These are phyloP conservation scores for Capsella rubella DNA, from an alignment of 441 rosid genomes.

Conservation along the genomic window DNA sequence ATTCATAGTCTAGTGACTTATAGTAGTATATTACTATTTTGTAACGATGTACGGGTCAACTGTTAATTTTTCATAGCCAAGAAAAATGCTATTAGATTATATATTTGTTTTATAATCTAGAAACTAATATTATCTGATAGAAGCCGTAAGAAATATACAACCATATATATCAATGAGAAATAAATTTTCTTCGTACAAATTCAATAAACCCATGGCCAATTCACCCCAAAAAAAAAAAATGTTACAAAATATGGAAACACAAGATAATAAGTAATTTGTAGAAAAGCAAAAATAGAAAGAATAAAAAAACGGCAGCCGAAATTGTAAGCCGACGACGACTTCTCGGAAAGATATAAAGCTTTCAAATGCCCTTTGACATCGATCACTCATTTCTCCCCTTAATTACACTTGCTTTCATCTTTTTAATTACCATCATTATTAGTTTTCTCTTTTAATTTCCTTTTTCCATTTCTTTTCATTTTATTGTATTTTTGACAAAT, in stretches of 20 bases:
- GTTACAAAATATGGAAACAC: neutral
- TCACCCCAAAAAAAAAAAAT: neutral
- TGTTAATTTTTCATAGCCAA: too few species aligned
- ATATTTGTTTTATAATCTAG: neutral
- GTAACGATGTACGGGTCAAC: too few species aligned
- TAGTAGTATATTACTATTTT: too few species aligned
- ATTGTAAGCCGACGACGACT: constrained; percentile 42
- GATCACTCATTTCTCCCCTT: constrained; percentile 25
- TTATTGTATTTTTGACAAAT: neutral
- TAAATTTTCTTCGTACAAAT: neutral
- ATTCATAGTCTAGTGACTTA: too few species aligned
- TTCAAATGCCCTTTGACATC: constrained; percentile 39
- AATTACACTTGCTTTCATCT: constrained; percentile 38
- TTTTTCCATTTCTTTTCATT: constrained; percentile 23
- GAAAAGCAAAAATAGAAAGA: constrained; percentile 1
- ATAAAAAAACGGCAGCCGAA: constrained; percentile 42
- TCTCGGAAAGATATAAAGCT: constrained; percentile 28
- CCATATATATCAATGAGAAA: too few species aligned
- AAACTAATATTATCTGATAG: neutral
- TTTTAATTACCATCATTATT: constrained; percentile 38
- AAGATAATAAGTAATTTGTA: neutral
- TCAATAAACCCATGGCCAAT: neutral
- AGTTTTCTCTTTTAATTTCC: constrained; percentile 29
- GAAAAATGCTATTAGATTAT: too few species aligned
- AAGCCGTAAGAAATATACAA: neutral